These are phyloP conservation scores for Podaxis rugospora DNA, from an alignment of 768 basidiomycete genomes.

Conservation along the genomic window DNA sequence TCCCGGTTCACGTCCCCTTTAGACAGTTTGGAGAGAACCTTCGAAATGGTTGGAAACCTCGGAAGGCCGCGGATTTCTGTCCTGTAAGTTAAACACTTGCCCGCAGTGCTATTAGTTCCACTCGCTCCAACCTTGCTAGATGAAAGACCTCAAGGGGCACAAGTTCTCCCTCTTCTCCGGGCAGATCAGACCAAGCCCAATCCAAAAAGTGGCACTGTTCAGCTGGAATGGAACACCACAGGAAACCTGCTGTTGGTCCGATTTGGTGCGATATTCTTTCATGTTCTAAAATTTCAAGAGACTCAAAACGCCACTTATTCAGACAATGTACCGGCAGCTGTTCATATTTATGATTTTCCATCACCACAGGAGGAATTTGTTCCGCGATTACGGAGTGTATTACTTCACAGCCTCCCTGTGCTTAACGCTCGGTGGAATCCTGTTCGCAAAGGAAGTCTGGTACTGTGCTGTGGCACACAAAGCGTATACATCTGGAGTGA, in stretches of 20 bases:
- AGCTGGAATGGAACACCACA: constrained; percentile 79
- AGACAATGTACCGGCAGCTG: constrained; percentile 61
- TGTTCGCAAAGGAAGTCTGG: constrained; percentile 67
- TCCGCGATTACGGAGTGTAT: constrained; percentile 60
- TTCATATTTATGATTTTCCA: constrained; percentile 75
- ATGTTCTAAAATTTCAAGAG: neutral
- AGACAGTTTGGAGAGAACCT: constrained; percentile 89
- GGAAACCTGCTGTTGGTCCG: constrained; percentile 72
- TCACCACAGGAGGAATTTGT: constrained; percentile 48
- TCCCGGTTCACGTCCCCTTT: neutral
- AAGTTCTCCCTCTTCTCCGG: constrained; percentile 44
- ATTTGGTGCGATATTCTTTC: constrained; percentile 45
- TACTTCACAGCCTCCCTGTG: constrained; percentile 63
- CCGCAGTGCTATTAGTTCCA: neutral
- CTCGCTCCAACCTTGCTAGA: constrained; percentile 33
- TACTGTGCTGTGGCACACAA: constrained; percentile 60
- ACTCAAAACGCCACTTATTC: constrained; percentile 7
- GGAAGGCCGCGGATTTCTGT: constrained; percentile 80
- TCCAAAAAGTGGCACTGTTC: constrained; percentile 63
- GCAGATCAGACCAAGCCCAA: constrained; percentile 58
- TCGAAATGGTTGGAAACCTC: constrained; percentile 80
- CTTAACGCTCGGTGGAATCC: constrained; percentile 79
- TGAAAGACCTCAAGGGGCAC: constrained; percentile 56
- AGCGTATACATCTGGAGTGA: constrained; percentile 81
- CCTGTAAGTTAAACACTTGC: constrained; percentile 50